Evolutionary conservation across 352 stramenopile genomes (phyloP), one percentile per base, ranked within the genome.

Genomic region (Globisporangium canariense): DNA sequence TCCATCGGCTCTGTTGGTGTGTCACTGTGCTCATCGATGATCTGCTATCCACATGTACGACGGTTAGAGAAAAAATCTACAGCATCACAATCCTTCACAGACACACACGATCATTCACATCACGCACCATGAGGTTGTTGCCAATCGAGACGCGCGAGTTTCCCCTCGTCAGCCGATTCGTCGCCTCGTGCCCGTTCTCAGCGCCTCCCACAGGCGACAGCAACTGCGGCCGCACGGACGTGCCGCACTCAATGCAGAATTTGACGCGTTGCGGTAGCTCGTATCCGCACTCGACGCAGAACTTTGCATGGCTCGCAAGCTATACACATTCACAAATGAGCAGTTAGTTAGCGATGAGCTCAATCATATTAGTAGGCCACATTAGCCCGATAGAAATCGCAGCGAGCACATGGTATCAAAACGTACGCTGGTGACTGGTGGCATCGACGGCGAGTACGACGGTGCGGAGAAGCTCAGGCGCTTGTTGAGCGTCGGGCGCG

Each of bases 221-320:
- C 13, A 89, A 13, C 55, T 84, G 79, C 45, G 77, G 73, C 2
- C 77, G 67, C 43, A 91, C 83, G 0, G 81, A 76, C 4, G 85
- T 91, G 16, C 86, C 86, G 57, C 86, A 95, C 60, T 95, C 84
- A 62, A 95, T 95, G 52, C 86, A 95, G 25, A 95, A 93, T 62
- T 95, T 95, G 30, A 95, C 86, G 32, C 78, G 71, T 18, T 74
- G 70, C 10, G 84, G 80, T 52, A 95, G 61, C 25, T 95, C 86
- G 55, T 95, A 86, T 45, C 86, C 86, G 64, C 86, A 95, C 60
- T 95, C 86, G 53, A 95, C 88, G 58, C 83, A 92, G 58, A 92
- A 92, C 66, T 92, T 92, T 65, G 76, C 68, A n/a, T 73, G 74
- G 59, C 77, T 90, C 28, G 78, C 69, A 49, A 90, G 65, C 82